Evolutionary conservation across 805 yeast genomes (phyloP), one percentile per base, ranked within the genome.

Genomic region (Yamadazyma phyllophila): DNA sequence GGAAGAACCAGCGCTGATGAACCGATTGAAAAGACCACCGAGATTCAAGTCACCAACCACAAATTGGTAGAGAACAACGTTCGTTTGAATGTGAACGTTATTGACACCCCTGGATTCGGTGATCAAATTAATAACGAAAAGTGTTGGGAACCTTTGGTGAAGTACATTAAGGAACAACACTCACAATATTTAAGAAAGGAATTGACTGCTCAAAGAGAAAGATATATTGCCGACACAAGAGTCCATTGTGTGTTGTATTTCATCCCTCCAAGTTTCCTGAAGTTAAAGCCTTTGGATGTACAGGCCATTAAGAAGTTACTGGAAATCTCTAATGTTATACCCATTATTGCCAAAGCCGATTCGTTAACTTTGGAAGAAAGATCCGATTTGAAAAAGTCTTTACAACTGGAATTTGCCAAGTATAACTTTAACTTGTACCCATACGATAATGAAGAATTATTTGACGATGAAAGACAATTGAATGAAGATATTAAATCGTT

Each of bases 71-170:
- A 94, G 68, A 90, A 89, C 64, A 87, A 86, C 53, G 98, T 94
- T 46, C 82, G 83, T 51, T 80, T 94, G 63, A 85, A 85, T 58
- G 72, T 94, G 52, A 91, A 89, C 58, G 82, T 94, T 45, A 88
- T 94, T 61, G 99, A 94, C 64, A 94, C 99, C 2, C 98, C 98
- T 15, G 98, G 98, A 12, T 94, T 89, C 73, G 98, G 97, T 33
- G 99, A 94, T 74, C 96, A 88, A 69, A 86, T 94, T 55, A 88
- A 90, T 71, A 91, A 91, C 67, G 95, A 88, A 59, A 87, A 85
- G 67, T 90, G 96, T 68, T 92, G 97, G 97, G 98, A 91, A 58
- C 97, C 97, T 43, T 83, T 91, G 51, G 84, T 91, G 53, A 89
- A 88, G 68, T 91, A 90, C 69, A 88, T 91, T 63, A 91, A 91